phyloP scores from a whole-genome alignment of 2,329 filamentous ascomycete genomes.

The Ampelomyces quisqualis region DNA sequence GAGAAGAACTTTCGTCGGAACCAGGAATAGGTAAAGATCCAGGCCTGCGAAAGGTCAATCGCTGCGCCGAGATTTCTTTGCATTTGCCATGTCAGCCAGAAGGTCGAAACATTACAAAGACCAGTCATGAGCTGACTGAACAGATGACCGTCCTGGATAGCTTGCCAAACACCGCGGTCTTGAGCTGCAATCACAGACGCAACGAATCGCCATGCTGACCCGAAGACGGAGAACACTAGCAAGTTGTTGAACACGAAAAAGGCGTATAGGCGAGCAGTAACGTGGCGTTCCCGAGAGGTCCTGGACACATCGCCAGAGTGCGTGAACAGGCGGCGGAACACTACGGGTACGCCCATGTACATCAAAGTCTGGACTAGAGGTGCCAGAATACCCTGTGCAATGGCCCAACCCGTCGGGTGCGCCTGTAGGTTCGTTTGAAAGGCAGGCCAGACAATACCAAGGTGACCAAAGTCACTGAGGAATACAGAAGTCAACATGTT shows the following conservation, averaged over 20 bases:
- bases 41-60: constrained; percentile 82
- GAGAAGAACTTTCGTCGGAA: constrained; percentile 76
- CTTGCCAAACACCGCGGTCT: constrained; percentile 62
- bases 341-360: constrained; percentile 81
- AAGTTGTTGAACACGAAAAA: constrained; percentile 99
- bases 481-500: constrained; percentile 96
- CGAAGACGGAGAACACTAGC: constrained; percentile 89
- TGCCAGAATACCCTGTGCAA: constrained; percentile 87
- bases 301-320: constrained; percentile 87
- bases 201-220: constrained; percentile 77
- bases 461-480: constrained; percentile 77
- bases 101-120: constrained; percentile 78
- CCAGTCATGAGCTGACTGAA: constrained; percentile 68
- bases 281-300: constrained; percentile 81
- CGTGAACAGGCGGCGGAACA: constrained; percentile 84
- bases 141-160: constrained; percentile 66
- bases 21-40: constrained; percentile 76
- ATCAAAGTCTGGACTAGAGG: constrained; percentile 83
- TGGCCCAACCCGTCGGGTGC: constrained; percentile 72
- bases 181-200: constrained; percentile 60
- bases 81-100: constrained; percentile 87
- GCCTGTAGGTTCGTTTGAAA: constrained; percentile 67
- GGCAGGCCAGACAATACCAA: constrained; percentile 75
- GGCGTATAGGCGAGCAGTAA: constrained; percentile 84
- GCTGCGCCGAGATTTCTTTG: constrained; percentile 84